Evolutionary conservation across 2,329 filamentous ascomycete species (phyloP), one percentile per base, ranked within the genome.

Genomic region (Botrytis deweyae): DNA sequence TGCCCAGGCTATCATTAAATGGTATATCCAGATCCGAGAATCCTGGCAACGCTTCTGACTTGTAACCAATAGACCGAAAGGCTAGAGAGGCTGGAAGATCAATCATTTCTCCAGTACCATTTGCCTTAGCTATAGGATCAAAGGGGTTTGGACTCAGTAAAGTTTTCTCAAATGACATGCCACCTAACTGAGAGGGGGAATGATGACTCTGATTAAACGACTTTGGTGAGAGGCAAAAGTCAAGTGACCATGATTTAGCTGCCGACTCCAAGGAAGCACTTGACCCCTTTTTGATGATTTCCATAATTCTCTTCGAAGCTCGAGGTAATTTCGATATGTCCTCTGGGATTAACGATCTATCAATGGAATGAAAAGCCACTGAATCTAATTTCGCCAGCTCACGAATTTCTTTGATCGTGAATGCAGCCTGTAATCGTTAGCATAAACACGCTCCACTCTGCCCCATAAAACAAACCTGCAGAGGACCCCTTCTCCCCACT

Each of bases 31-130:
- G 84, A 7, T 92, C 88, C 1, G 86, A 82, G 76, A 98, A 91
- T 0, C 94, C 95, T 0, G 90, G 87, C 0, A 99, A 84, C 0
- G 93, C 86, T 46, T 91, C 87, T 0, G 94, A 95, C 78, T 93
- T 94, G 84, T 99, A 99, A 10, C 96, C 96, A 62, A 99, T 95
- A n/a, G 94, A 97, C 29, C 94, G 90, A 83, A 99, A 98, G 25
- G 93, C 94, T 6, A 95, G 81, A 9, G 90, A 87, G 0, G 94
- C 90, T 0, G 89, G 86, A 8, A 97, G 78, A 6, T 86, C 81
- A 4, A 87, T 74, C 2, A 83, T 84, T 74, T 88, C 83, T 0
- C 85, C 87, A 0, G 87, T 89, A 20, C 84, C 81, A 5, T 83
- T 80, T 22, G 87, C 84, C 70, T 85, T 83, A 14, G 88, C 85